Evolutionary conservation across 192 early-diverging fungal species (phyloP).

Genomic region (Radiomyces spectabilis): DNA sequence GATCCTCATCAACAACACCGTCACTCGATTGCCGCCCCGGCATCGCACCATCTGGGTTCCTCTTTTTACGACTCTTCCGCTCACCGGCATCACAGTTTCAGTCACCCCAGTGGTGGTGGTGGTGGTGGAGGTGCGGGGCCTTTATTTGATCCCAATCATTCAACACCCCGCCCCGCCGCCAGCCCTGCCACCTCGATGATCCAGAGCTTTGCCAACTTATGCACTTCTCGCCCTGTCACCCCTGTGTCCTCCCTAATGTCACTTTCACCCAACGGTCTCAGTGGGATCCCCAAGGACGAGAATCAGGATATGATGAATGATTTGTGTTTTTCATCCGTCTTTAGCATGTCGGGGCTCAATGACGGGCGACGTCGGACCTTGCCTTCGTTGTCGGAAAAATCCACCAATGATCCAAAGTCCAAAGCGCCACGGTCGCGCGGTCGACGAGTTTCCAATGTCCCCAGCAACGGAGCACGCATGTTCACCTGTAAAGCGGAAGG

Average conservation of each 20-base stretch:
- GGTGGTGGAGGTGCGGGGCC: too few species aligned
- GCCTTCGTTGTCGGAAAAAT: too few species aligned
- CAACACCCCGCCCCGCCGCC: not conserved
- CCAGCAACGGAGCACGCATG: slow-evolving; percentile 40
- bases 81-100: slow-evolving; percentile 3
- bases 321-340: not conserved
- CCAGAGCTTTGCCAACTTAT: slow-evolving; percentile 6
- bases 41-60: not conserved
- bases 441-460: slow-evolving; percentile 45
- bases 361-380: too few species aligned
- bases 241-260: slow-evolving; percentile 8
- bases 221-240: slow-evolving; percentile 11
- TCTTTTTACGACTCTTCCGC: not conserved
- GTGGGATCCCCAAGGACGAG: not conserved
- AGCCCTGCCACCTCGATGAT: not conserved
- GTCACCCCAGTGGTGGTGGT: too few species aligned
- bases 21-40: slow-evolving; percentile 1
- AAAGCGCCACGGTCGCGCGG: slow-evolving; percentile 42
- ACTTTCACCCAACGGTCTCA: slow-evolving; percentile 3
- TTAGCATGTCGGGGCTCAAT: not conserved
- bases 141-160: not conserved
- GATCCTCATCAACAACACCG: slow-evolving; percentile 5
- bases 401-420: too few species aligned
- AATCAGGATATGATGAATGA: not conserved
- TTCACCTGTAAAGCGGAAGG: slow-evolving; percentile 46